phyloP scores from a whole-genome alignment of 169 alveolate species.

The Amoebophrya sp. region DNA sequence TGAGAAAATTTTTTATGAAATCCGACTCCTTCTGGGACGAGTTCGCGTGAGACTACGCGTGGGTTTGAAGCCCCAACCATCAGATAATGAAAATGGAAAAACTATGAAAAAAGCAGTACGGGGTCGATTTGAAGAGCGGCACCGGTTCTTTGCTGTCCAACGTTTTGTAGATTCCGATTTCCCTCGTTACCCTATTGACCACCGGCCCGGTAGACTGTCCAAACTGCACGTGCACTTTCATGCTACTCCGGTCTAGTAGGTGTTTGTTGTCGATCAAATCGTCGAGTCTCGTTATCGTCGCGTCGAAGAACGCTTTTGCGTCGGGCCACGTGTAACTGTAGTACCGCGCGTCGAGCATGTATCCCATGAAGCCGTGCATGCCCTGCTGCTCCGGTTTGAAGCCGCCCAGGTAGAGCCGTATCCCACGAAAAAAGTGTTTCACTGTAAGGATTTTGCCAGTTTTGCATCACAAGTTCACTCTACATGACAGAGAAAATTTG shows the following conservation, averaged over 20 bases:
- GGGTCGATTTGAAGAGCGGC: background rate
- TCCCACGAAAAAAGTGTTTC: too few species aligned
- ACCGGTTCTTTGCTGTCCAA: background rate
- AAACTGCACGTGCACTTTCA: background rate
- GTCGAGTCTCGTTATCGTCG: background rate
- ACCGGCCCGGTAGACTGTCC: background rate
- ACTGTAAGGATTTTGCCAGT: too few species aligned
- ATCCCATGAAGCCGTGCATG: background rate
- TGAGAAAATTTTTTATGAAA: too few species aligned
- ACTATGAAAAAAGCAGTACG: background rate
- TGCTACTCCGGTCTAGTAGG: background rate
- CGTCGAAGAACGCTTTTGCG: background rate
- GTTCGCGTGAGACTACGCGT: too few species aligned
- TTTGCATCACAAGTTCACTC: too few species aligned
- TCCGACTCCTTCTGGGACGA: too few species aligned
- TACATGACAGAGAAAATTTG: too few species aligned
- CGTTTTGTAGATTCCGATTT: background rate
- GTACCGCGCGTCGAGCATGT: constrained; percentile 11
- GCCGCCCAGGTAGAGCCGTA: background rate
- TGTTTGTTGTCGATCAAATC: background rate
- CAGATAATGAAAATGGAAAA: background rate
- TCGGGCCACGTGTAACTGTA: background rate
- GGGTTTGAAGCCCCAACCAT: too few species aligned
- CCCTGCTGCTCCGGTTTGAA: background rate
- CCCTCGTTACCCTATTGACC: background rate